A percentile compares a stretch with the other conserved stretches of the same genome.
These are phyloP conservation scores for Filosporella fistucella DNA, from an alignment of 495 filamentous ascomycete genomes.

Conservation along the genomic window DNA sequence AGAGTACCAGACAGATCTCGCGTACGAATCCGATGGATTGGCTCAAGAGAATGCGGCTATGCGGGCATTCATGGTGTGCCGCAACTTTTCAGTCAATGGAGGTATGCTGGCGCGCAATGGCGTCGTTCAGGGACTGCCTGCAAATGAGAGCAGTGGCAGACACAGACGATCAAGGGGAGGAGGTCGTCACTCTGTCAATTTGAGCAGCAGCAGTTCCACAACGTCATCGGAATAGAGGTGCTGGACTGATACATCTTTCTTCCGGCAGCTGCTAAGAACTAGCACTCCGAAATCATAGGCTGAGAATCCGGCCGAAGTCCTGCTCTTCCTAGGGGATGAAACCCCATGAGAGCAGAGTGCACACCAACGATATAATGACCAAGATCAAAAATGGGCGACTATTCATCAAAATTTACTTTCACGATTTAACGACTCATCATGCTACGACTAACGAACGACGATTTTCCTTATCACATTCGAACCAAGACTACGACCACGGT, in stretches of 20 bases:
- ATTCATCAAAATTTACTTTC: constrained; percentile 13
- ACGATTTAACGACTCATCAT: constrained; percentile 9
- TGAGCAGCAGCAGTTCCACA: constrained; percentile 51
- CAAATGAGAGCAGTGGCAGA: constrained; percentile 45
- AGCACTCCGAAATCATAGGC: constrained; percentile 11
- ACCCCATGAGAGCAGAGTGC: neutral
- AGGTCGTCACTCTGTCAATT: constrained; percentile 35
- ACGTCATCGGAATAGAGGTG: constrained; percentile 34
- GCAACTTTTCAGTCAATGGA: constrained; percentile 97
- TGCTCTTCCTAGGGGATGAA: neutral
- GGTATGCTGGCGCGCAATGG: constrained; percentile 83
- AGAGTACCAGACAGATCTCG: constrained; percentile 89
- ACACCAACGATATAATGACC: constrained; percentile 7
- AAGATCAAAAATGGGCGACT: constrained; percentile 16
- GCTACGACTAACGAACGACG: constrained; percentile 16
- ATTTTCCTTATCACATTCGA: constrained; percentile 14
- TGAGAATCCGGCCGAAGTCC: neutral
- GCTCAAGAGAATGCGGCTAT: constrained; percentile 94
- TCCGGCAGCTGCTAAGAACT: constrained; percentile 22
- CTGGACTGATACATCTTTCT: constrained; percentile 18
- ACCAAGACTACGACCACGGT: constrained; percentile 15
- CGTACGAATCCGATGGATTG: constrained; percentile 72
- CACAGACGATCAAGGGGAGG: constrained; percentile 32
- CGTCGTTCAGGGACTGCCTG: constrained; percentile 82
- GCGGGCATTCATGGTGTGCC: constrained; percentile 95